Percentiles rank a stretch among this genome's conserved stretches.
Evolutionary conservation across 2,329 filamentous ascomycete species (phyloP).

Genomic region (Alternaria triticina): DNA sequence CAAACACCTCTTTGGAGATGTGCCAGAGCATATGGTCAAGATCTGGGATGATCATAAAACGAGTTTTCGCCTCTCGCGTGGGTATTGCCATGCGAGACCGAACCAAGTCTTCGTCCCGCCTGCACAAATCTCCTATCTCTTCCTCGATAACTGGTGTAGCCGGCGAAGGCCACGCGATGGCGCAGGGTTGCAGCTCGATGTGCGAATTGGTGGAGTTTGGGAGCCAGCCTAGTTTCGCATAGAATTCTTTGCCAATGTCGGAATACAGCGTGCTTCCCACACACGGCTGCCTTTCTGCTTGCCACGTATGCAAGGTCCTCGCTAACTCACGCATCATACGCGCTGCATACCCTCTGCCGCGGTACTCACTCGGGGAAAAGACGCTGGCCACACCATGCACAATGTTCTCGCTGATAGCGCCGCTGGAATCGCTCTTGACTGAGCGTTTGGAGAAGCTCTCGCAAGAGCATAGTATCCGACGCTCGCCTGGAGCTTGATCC

Average conservation of each 20-base stretch:
- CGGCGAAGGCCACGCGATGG: background rate
- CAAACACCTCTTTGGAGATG: constrained; percentile 76
- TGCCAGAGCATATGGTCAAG: constrained; percentile 73
- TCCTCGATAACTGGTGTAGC: background rate
- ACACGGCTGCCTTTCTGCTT: constrained; percentile 40
- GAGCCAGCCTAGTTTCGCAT: constrained; percentile 75
- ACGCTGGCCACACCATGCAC: constrained; percentile 79
- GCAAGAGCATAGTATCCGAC: constrained; percentile 61
- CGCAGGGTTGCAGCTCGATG: constrained; percentile 58
- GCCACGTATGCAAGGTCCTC: constrained; percentile 57
- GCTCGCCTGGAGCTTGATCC: constrained; percentile 42
- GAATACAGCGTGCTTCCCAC: constrained; percentile 81
- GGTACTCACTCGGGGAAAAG: constrained; percentile 68
- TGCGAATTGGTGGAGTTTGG: constrained; percentile 73
- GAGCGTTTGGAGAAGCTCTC: constrained; percentile 25
- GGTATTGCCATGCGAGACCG: constrained; percentile 54
- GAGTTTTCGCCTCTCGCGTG: constrained; percentile 49
- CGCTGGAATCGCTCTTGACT: constrained; percentile 38
- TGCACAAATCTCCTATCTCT: background rate
- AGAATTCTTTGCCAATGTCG: constrained; percentile 82
- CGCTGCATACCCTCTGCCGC: constrained; percentile 74
- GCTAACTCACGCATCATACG: constrained; percentile 76
- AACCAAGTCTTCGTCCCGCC: constrained; percentile 66
- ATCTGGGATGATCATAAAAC: constrained; percentile 71
- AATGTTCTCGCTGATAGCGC: constrained; percentile 59